Evolutionary conservation across 371 early-diverging fungal species (phyloP).

Genomic region (Mortierella sp.): DNA sequence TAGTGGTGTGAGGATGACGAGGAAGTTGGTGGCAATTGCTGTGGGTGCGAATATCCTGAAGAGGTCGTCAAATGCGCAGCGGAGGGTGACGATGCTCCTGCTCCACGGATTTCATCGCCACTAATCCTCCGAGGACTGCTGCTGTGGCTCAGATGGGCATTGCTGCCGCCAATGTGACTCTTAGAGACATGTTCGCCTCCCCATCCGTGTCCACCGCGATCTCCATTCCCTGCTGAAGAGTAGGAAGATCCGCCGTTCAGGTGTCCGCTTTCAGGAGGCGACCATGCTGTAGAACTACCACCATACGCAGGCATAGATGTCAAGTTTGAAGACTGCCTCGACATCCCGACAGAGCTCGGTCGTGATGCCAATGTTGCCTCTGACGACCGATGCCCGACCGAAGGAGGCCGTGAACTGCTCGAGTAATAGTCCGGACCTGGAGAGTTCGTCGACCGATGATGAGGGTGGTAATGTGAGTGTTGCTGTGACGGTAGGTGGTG

Average conservation of each 20-base stretch:
- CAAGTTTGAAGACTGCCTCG: slow-evolving; percentile 10
- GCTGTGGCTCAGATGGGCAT: slow-evolving; percentile 16
- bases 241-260: slow-evolving; percentile 1
- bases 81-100: neutral
- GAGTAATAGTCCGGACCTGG: slow-evolving; percentile 34
- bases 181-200: slow-evolving; percentile 3
- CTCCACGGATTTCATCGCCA: slow-evolving; percentile 13
- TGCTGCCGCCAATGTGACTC: neutral
- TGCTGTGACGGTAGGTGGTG: neutral
- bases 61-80: neutral
- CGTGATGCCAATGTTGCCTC: neutral
- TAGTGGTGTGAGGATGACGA: slow-evolving; percentile 8
- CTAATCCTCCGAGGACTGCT: slow-evolving; percentile 27
- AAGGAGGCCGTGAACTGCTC: slow-evolving; percentile 25
- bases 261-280: slow-evolving; percentile 13
- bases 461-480: slow-evolving; percentile 8
- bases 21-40: neutral
- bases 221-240: slow-evolving; percentile 2
- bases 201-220: slow-evolving; percentile 18
- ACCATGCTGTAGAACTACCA: slow-evolving; percentile 18
- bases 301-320: slow-evolving; percentile 13
- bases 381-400: slow-evolving; percentile 13
- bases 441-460: slow-evolving; percentile 22
- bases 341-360: slow-evolving; percentile 2
- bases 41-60: slow-evolving; percentile 15